A percentile compares a stretch with the other conserved stretches of the same genome.
Conservation (phyloP, 805 yeast genomes). For the Saturnispora zaruensis region DNA sequence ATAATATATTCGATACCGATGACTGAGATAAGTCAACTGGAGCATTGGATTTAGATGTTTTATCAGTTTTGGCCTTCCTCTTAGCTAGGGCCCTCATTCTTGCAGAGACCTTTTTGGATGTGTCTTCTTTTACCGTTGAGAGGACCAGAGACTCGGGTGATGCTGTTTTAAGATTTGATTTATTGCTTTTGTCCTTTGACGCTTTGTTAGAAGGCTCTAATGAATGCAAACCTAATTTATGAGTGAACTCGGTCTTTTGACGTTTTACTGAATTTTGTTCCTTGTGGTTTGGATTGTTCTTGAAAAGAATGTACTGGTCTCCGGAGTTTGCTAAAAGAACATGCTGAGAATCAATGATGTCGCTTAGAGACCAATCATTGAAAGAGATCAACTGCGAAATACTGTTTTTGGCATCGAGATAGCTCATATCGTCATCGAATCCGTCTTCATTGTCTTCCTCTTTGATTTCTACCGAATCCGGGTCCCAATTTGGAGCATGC, state of each 20-base stretch:
- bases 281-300: conserved; percentile 8
- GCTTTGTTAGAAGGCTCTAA: neutral
- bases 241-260: conserved; percentile 25
- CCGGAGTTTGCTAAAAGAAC: conserved; percentile 62
- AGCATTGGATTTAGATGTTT: conserved; percentile 30
- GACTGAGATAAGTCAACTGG: conserved; percentile 67
- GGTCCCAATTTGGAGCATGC: conserved; percentile 78
- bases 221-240: conserved; percentile 24
- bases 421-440: conserved; percentile 22
- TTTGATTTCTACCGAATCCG: conserved; percentile 28
- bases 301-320: conserved; percentile 24
- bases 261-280: conserved; percentile 13
- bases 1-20: conserved; percentile 46
- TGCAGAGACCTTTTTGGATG: conserved; percentile 41
- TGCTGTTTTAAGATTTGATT: neutral
- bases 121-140: neutral
- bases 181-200: neutral
- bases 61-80: conserved; percentile 73
- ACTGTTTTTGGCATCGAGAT: conserved; percentile 30
- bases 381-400: conserved; percentile 40
- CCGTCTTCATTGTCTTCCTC: conserved; percentile 13
- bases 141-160: neutral
- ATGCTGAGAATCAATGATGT: conserved; percentile 41
- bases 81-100: conserved; percentile 92
- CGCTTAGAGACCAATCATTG: conserved; percentile 42